These are phyloP conservation scores for Fusarium sp. DNA, from an alignment of 2,329 filamentous ascomycete species.

Conservation along the genomic window DNA sequence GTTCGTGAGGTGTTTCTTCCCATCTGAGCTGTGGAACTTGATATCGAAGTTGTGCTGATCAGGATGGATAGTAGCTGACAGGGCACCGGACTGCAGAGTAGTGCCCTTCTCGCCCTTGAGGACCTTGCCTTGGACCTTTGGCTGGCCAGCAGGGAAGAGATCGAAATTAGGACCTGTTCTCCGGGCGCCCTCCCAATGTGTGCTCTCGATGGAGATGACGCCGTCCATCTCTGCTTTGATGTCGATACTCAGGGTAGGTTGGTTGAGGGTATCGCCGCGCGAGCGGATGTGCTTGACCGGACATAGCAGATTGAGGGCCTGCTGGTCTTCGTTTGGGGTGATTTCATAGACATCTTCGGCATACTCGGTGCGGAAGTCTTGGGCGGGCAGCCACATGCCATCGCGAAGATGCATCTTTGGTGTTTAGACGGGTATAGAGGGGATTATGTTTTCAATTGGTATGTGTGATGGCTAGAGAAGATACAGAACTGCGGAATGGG, in stretches of 20 bases:
- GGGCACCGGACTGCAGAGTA: constrained; percentile 52
- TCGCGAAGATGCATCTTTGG: constrained; percentile 52
- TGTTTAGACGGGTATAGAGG: constrained; percentile 4
- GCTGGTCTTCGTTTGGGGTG: constrained; percentile 59
- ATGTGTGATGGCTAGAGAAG: constrained; percentile 10
- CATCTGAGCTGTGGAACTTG: constrained; percentile 55
- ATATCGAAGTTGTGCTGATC: constrained; percentile 56
- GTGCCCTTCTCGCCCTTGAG: constrained; percentile 52
- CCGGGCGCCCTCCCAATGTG: constrained; percentile 56
- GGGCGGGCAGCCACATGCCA: constrained; percentile 72
- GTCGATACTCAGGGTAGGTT: constrained; percentile 63
- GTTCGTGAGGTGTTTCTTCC: constrained; percentile 54
- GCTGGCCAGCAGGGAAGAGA: constrained; percentile 54
- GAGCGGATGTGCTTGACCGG: constrained; percentile 66
- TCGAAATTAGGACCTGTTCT: constrained; percentile 56
- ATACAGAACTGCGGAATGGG: constrained; percentile 9
- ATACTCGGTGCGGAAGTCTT: constrained; percentile 72
- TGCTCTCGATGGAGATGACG: constrained; percentile 56
- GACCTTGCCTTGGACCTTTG: constrained; percentile 47
- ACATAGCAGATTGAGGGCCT: constrained; percentile 66
- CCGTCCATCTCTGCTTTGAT: constrained; percentile 56
- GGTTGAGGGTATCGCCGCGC: constrained; percentile 68
- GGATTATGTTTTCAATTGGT: constrained; percentile 9
- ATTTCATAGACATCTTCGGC: constrained; percentile 72
- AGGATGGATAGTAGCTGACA: constrained; percentile 54